A percentile compares a stretch with the other conserved stretches of the same genome.
Conservation (phyloP, 2,329 filamentous ascomycete genomes). For the Curvularia hawaiiensis region DNA sequence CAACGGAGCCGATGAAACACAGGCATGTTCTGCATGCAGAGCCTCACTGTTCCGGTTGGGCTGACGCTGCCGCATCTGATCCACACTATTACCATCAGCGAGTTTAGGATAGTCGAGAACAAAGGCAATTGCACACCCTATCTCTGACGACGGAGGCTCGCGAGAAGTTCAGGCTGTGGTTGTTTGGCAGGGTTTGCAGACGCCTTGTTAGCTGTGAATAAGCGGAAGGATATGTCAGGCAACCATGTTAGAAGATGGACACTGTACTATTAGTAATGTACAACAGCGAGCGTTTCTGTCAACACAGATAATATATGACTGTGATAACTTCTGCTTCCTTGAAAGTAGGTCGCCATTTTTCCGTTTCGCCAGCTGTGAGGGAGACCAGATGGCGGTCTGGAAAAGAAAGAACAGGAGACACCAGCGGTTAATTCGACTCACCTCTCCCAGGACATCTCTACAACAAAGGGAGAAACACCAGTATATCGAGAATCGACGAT, state of each 20-base stretch:
- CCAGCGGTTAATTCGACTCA: background rate
- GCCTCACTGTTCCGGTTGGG: conserved; percentile 10
- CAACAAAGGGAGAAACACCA: background rate
- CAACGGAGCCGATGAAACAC: conserved; percentile 21
- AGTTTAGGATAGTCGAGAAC: conserved; percentile 13
- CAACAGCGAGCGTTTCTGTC: no score
- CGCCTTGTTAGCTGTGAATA: background rate
- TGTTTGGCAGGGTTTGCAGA: background rate
- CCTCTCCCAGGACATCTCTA: background rate
- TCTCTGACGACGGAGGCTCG: conserved; percentile 8
- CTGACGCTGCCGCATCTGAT: conserved; percentile 22
- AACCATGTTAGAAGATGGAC: background rate
- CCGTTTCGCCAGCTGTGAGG: no score
- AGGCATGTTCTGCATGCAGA: conserved; percentile 9
- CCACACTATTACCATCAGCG: conserved; percentile 1
- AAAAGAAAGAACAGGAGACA: no score
- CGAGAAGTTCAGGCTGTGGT: conserved; percentile 5
- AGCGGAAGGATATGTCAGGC: background rate
- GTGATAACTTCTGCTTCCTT: no score
- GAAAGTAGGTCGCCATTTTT: no score
- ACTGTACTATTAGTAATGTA: background rate
- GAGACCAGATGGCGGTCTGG: no score
- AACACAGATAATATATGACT: no score
- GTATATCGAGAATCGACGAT: background rate
- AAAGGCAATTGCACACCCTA: conserved; percentile 18